Evolutionary conservation across 495 filamentous ascomycete genomes (phyloP), one percentile per base, ranked within the genome.

Genomic region (Penicillium ochrochloron): DNA sequence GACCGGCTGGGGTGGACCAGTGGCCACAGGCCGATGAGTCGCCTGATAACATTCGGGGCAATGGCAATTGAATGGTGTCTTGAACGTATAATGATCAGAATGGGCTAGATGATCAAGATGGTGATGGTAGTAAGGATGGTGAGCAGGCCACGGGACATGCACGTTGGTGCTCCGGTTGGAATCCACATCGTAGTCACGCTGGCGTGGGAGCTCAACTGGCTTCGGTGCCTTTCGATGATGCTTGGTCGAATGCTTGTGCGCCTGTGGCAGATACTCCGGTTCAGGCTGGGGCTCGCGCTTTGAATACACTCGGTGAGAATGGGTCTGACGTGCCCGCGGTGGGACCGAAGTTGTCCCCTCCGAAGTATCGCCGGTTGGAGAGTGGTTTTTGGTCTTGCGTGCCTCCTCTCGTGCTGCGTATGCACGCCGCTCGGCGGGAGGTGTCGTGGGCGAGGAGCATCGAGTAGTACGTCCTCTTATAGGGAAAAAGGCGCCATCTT

Each of bases 391-490:
- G 31, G n/a, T 31, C 53, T 37, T 56, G 33, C 19, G 53, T 9
- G 53, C 53, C 21, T 37, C 17, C 11, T 37, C 53, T 14, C 33
- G 53, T 23, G 53, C 53, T 12, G 53, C 53, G 14, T 23, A 37
- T 11, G 53, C 53, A 21, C 53, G 53, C 14, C 53, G 31, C 25
- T 56, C 53, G 11, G 53, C 53, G 5, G 53, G 53, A 21, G 53
- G 53, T 5, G 53, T 56, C 2, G 53, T 56, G 21, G 53, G 53
- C 2, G 53, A 35, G 11, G 53, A 56, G 33, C 53, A 56, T 4
- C 34, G 31, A 9, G 33, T 21, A 7, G 53, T 35, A 17, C 33
- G 53, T 23, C 15, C 21, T 19, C 31, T 34, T 11, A 21, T 14
- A 14, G 53, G n/a, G 34, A 14, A 39, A 39, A 15, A 7, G 12